Conservation (phyloP, 2,329 filamentous ascomycete genomes). For the Pseudogymnoascus sp. region DNA sequence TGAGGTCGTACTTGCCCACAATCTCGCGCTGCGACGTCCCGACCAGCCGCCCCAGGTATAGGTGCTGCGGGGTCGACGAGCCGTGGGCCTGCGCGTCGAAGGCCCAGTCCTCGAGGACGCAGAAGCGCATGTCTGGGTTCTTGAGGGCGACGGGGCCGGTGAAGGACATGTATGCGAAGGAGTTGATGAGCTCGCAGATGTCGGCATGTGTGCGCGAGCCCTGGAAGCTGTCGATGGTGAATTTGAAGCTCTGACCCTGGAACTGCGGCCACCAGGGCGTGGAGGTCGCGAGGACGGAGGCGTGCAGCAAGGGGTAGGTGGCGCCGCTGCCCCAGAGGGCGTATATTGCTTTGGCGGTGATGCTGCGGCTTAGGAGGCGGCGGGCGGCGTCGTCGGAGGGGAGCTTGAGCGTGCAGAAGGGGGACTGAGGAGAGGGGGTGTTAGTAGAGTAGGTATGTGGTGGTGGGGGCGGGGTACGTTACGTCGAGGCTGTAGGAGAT, state of each 20-base stretch:
- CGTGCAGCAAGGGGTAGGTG: slow-evolving; percentile 61
- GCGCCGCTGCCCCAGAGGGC: slow-evolving; percentile 76
- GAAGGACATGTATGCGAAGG: slow-evolving; percentile 71
- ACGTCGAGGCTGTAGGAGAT: slow-evolving; percentile 68
- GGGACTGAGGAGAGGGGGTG: slow-evolving; percentile 50
- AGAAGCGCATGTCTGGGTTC: slow-evolving; percentile 64
- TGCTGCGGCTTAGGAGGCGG: slow-evolving; percentile 63
- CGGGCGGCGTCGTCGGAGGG: slow-evolving; percentile 56
- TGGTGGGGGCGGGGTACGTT: slow-evolving; percentile 32
- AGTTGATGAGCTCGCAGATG: slow-evolving; percentile 70
- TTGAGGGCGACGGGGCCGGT: slow-evolving; percentile 70
- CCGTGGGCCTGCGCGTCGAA: slow-evolving; percentile 40
- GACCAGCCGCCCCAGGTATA: slow-evolving; percentile 68
- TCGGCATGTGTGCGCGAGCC: slow-evolving; percentile 55
- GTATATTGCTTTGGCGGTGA: slow-evolving; percentile 75
- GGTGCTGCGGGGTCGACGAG: slow-evolving; percentile 45
- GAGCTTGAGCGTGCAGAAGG: slow-evolving; percentile 72
- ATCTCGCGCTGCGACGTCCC: slow-evolving; percentile 58
- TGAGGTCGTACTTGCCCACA: slow-evolving; percentile 71
- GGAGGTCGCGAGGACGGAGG: slow-evolving; percentile 50
- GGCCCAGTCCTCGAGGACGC: slow-evolving; percentile 74
- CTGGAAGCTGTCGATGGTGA: slow-evolving; percentile 75
- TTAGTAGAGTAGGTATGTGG: slow-evolving; percentile 7
- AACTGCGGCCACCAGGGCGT: slow-evolving; percentile 60
- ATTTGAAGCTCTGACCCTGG: slow-evolving; percentile 63